Percentiles rank a stretch among this genome's conserved stretches.
phyloP scores from a whole-genome alignment of 2,329 filamentous ascomycete species.

The Xylariaceae sp. region DNA sequence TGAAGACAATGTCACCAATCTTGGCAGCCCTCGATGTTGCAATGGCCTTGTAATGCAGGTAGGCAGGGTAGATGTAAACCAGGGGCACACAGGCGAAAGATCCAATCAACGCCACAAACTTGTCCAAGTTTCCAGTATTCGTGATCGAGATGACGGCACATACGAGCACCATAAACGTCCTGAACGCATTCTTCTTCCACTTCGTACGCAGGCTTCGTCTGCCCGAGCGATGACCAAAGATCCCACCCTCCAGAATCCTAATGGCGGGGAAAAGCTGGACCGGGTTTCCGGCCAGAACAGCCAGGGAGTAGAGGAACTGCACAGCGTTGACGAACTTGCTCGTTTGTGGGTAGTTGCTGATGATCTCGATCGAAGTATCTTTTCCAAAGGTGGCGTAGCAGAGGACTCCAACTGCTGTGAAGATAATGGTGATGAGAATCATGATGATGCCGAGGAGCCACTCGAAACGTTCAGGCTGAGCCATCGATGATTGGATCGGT shows the following conservation, averaged over 20 bases:
- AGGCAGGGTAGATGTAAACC: constrained; percentile 72
- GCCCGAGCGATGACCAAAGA: constrained; percentile 64
- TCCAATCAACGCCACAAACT: constrained; percentile 69
- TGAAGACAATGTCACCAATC: constrained; percentile 55
- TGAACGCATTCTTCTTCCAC: constrained; percentile 70
- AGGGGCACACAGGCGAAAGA: constrained; percentile 69
- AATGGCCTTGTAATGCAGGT: constrained; percentile 62
- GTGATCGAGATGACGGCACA: constrained; percentile 58
- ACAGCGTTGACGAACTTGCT: constrained; percentile 70
- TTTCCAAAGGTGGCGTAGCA: constrained; percentile 71
- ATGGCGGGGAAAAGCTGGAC: constrained; percentile 71
- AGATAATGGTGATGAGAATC: constrained; percentile 67
- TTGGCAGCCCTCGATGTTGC: constrained; percentile 53
- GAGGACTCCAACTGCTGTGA: constrained; percentile 65
- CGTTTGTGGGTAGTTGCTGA: constrained; percentile 68
- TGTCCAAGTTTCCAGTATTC: constrained; percentile 65
- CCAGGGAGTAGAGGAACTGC: constrained; percentile 68
- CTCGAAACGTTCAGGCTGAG: constrained; percentile 61
- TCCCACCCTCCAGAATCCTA: constrained; percentile 62
- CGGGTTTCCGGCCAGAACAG: constrained; percentile 66
- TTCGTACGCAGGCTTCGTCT: constrained; percentile 61
- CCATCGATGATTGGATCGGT: constrained; percentile 72
- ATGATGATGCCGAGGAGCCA: constrained; percentile 63
- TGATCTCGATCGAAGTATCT: constrained; percentile 65
- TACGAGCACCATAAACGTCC: constrained; percentile 50